A percentile compares a stretch with the other conserved stretches of the same genome.
These are phyloP conservation scores for Phytophthora syringae DNA, from an alignment of 352 stramenopile species.

Conservation along the genomic window DNA sequence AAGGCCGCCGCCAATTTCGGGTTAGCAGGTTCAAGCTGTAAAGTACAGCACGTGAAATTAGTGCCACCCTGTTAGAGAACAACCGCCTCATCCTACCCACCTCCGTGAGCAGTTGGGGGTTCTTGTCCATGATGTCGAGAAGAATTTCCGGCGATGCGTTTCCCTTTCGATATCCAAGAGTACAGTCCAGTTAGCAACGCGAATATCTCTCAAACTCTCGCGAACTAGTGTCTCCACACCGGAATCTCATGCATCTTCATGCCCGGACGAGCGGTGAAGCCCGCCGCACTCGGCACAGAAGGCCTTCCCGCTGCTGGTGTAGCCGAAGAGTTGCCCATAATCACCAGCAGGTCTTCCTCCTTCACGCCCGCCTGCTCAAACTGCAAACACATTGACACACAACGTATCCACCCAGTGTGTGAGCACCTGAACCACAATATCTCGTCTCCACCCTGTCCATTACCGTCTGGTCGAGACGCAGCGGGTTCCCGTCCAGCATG, in stretches of 20 bases:
- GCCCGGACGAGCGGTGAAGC: conserved; percentile 53
- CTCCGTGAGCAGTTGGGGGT: conserved; percentile 70
- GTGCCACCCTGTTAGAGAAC: neutral
- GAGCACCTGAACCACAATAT: neutral
- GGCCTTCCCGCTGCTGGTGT: conserved; percentile 15
- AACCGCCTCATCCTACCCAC: conserved; percentile 27
- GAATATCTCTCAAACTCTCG: neutral
- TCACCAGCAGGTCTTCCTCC: conserved; percentile 74
- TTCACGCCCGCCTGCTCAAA: conserved; percentile 77
- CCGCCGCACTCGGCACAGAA: conserved; percentile 17
- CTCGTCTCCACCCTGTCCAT: neutral
- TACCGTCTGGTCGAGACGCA: conserved; percentile 66
- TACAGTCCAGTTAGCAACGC: neutral
- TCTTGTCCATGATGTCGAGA: conserved; percentile 87
- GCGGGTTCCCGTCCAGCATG: conserved; percentile 62
- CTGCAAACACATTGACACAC: conserved; percentile 40
- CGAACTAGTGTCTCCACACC: conserved; percentile 37
- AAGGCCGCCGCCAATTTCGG: conserved; percentile 69
- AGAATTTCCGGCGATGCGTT: conserved; percentile 77
- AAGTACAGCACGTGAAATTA: conserved; percentile 3
- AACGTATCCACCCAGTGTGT: neutral
- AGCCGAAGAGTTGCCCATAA: conserved; percentile 52
- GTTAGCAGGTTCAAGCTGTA: conserved; percentile 70
- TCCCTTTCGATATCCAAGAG: conserved; percentile 22
- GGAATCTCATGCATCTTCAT: conserved; percentile 87